Evolutionary conservation across 1,139 yeast genomes (phyloP), one percentile per base, ranked within the genome.

Genomic region (Suhomyces wounanorum): DNA sequence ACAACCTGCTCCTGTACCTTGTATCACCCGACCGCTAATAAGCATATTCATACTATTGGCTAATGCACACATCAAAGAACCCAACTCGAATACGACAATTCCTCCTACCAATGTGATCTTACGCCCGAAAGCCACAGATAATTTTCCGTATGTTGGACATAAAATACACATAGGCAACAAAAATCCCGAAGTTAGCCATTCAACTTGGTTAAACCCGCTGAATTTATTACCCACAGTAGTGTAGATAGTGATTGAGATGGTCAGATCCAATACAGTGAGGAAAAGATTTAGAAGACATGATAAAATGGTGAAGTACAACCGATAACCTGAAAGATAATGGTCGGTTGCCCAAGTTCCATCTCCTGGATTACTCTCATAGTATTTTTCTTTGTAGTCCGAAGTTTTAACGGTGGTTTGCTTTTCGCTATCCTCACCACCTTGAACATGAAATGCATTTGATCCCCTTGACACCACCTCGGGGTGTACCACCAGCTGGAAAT

Each of bases 1-100:
- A 17, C 61, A 63, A 21, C 66, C 66, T 1, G 61, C 65, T 8
- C 66, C 66, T n/a, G 62, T 21, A 16, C 67, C 67, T 26, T 61
- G 64, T 42, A 64, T 54, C 2, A 61, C 64, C 18, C 67, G 47
- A 7, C 65, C 66, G 0, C 64, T 65, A 36, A 64, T 62, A 17
- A 64, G 52, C 65, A 61, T 61, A 48, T 60, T 58, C 59, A 64
- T 62, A 31, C 54, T 55, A 13, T 44, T 54, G 9, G 67, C 49
- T 3, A 63, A 47, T 3, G 60, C 66, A 17, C 59, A 49, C 2
- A 64, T 45, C 30, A 64, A 55, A 3, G 65, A 62, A 2, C 67
- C 67, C 2, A 59, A 48, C 42, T 61, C 65, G 40, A 64, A 64
- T 9, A 63, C 44, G n/a, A 58, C 40, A 8, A 64, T 54, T 7